A percentile compares a stretch with the other conserved stretches of the same genome.
Evolutionary conservation across 2,329 filamentous ascomycete species (phyloP).

Genomic region (Rosellinia necatrix): DNA sequence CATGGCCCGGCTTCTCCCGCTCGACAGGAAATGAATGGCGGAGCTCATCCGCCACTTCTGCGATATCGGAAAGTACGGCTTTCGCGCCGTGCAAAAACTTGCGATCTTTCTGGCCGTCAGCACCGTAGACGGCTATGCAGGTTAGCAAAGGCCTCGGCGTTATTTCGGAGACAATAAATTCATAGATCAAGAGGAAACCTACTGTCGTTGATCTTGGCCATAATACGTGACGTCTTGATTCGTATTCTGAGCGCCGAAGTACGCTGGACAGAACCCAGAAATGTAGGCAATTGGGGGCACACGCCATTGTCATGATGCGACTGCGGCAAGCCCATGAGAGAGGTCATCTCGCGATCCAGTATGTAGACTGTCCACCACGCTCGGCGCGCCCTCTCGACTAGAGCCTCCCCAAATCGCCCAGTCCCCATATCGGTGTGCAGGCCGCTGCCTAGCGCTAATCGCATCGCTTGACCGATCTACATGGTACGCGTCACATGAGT

Average conservation of each 20-base stretch:
- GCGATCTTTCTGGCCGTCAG: not conserved
- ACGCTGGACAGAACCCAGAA: not conserved
- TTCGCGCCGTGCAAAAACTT: not conserved
- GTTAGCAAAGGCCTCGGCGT: not conserved
- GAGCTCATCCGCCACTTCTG: not conserved
- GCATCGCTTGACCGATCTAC: constrained; percentile 8
- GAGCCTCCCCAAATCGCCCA: not conserved
- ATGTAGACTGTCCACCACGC: constrained; percentile 9
- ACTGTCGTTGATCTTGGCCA: constrained; percentile 4
- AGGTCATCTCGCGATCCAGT: constrained; percentile 2
- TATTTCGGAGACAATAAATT: too few relatives aligned
- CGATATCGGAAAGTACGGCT: not conserved
- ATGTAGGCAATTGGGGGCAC: not conserved
- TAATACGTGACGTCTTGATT: not conserved
- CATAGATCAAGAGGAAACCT: too few relatives aligned
- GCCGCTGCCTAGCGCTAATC: not conserved
- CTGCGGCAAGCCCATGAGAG: constrained; percentile 3
- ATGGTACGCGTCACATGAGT: not conserved
- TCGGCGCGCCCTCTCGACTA: not conserved
- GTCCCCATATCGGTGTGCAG: not conserved
- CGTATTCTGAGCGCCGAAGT: not conserved
- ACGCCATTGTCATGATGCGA: not conserved
- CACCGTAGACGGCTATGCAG: not conserved
- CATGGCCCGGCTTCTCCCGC: not conserved
- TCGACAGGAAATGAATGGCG: not conserved